phyloP scores from a whole-genome alignment of 1,284 basidiomycete genomes.

The Boletus hoseneyae region DNA sequence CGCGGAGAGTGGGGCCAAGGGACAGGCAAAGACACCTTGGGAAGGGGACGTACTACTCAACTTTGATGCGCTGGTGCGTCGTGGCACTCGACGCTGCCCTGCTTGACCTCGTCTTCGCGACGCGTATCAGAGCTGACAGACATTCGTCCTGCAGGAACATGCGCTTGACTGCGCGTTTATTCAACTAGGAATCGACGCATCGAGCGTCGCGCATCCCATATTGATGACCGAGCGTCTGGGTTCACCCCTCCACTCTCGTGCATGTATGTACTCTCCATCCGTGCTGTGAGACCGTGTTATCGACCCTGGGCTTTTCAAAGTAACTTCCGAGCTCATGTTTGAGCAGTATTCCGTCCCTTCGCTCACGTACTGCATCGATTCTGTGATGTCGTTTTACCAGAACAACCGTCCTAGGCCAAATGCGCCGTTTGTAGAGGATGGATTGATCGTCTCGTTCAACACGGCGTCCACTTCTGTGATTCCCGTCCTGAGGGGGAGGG shows the following conservation, averaged over 20 bases:
- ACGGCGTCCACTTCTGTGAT: constrained; percentile 85
- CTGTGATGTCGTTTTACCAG: constrained; percentile 88
- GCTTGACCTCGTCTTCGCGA: background rate
- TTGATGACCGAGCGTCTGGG: constrained; percentile 93
- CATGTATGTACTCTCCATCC: constrained; percentile 50
- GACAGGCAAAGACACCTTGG: constrained; percentile 78
- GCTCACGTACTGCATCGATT: constrained; percentile 88
- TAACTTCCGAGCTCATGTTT: constrained; percentile 96
- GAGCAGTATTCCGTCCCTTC: constrained; percentile 90
- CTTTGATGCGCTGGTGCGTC: constrained; percentile 84
- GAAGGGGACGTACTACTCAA: constrained; percentile 90
- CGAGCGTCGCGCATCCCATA: constrained; percentile 84
- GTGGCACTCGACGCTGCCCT: background rate
- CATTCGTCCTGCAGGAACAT: constrained; percentile 66
- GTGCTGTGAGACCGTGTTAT: background rate
- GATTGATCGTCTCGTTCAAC: constrained; percentile 82
- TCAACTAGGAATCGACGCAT: constrained; percentile 79
- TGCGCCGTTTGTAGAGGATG: constrained; percentile 55
- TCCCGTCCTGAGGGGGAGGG: constrained; percentile 78
- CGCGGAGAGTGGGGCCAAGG: constrained; percentile 76
- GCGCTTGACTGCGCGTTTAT: constrained; percentile 92
- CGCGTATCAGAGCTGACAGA: constrained; percentile 1
- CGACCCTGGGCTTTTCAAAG: constrained; percentile 11
- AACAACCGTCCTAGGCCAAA: constrained; percentile 46
- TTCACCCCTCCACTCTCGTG: constrained; percentile 87